Percentiles rank a stretch among this genome's conserved stretches.
phyloP scores from a whole-genome alignment of 306 rosid genomes.

The Gleditsia sinensis region DNA sequence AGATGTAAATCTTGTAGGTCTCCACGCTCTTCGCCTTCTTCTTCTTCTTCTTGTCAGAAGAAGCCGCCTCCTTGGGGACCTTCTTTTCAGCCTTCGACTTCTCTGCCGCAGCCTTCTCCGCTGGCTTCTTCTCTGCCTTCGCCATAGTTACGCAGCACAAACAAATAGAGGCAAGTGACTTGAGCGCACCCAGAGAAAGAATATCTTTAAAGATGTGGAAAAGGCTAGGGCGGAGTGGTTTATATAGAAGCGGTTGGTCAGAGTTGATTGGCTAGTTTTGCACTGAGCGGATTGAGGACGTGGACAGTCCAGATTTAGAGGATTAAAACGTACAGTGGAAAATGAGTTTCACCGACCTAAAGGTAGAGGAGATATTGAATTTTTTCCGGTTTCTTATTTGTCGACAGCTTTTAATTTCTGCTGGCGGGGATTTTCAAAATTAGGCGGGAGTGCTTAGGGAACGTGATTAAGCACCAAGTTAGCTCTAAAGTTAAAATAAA shows the following conservation, averaged over 20 bases:
- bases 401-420: no score
- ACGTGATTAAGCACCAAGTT: no score
- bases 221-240: neutral
- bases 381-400: neutral
- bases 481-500: no score
- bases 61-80: constrained; percentile 20
- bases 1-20: constrained; percentile 36
- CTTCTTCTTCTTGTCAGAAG: neutral
- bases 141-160: constrained; percentile 2
- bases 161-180: neutral
- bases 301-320: neutral
- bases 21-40: neutral
- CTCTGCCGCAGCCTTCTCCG: constrained; percentile 29
- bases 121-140: constrained; percentile 37
- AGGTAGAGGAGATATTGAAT: neutral
- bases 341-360: no score
- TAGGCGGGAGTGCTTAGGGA: no score
- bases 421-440: no score
- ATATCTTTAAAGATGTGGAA: no score
- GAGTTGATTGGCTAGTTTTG: neutral
- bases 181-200: no score
- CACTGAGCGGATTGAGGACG: neutral
- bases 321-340: neutral
- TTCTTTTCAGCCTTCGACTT: constrained; percentile 36
- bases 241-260: neutral